These are phyloP conservation scores for Quercus engelmannii DNA, from an alignment of 306 rosid species.

Conservation along the genomic window DNA sequence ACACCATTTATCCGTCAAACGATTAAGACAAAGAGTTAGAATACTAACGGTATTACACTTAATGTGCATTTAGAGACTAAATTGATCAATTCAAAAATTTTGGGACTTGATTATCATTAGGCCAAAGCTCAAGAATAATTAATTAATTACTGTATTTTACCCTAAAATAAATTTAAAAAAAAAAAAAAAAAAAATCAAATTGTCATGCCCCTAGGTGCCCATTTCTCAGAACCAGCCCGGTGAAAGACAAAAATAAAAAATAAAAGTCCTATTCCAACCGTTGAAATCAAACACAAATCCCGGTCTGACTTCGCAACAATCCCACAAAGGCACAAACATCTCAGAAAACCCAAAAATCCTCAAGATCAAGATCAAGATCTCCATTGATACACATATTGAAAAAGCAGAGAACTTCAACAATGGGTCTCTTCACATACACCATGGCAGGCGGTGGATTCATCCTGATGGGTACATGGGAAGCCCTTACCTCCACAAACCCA, in stretches of 20 bases:
- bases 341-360: not conserved
- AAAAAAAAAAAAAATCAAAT: too few relatives aligned
- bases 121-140: too few relatives aligned
- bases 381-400: not conserved
- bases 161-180: too few relatives aligned
- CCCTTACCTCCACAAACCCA: constrained; percentile 24
- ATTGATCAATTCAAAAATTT: too few relatives aligned
- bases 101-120: too few relatives aligned
- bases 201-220: too few relatives aligned
- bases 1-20: fast-evolving
- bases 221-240: too few relatives aligned
- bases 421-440: constrained; percentile 55
- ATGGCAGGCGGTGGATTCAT: constrained; percentile 59
- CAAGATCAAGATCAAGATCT: constrained; percentile 7
- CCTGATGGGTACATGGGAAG: constrained; percentile 54
- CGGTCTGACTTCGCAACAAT: not conserved
- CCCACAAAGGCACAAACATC: not conserved
- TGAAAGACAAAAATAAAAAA: not conserved
- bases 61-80: too few relatives aligned
- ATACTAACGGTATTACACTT: too few relatives aligned
- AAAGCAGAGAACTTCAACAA: constrained; percentile 1
- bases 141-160: too few relatives aligned
- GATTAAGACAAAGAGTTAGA: too few relatives aligned
- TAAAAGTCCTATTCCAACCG: not conserved
- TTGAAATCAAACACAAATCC: not conserved